Evolutionary conservation across 164 flowering plant species (phyloP), one percentile per base, ranked within the genome.

Genomic region (Pachysandra terminalis): DNA sequence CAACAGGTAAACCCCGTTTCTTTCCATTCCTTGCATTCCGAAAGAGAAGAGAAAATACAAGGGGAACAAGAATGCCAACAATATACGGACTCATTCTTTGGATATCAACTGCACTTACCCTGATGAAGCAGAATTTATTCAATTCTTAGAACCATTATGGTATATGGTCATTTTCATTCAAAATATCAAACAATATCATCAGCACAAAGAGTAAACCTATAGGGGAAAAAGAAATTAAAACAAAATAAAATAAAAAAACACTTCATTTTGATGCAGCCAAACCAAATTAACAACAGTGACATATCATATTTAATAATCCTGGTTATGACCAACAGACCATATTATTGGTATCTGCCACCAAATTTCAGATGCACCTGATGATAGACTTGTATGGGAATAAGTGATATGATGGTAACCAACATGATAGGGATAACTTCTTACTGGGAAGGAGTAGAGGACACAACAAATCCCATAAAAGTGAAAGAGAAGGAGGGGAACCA

Each of bases 61-160:
- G 69, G 54, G 99, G 99, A 70, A 88, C 87, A 63, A 95, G 66
- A 48, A 81, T 59, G n/a, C 97, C 97, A 67, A 88, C 77, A 40
- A 86, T 21, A 76, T 89, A 95, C 1, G 83, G 71, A 76, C 70
- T 79, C 99, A 92, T 95, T 66, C 71, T 66, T 62, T 8, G n/a
- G 32, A n/a, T 26, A 51, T 40, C 3, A 9, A 9, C 9, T 27
- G 12, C 23, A 40, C 15, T 51, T 49, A 26, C 37, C 73, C 24
- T n/a, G 26, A 21, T 32, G 57, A 32, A 49, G 68, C 64, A 55
- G 67, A 66, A 56, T 55, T 53, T 60, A 52, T 61, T n/a, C n/a
- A 61, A 19, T 23, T 61, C 64, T 59, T 48, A 52, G 48, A 40
- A 24, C 25, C 24, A 1, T 65, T 17, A 27, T 16, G 41, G 6